These are phyloP conservation scores for Firmiana major DNA, from an alignment of 345 rosid species.

Conservation along the genomic window DNA sequence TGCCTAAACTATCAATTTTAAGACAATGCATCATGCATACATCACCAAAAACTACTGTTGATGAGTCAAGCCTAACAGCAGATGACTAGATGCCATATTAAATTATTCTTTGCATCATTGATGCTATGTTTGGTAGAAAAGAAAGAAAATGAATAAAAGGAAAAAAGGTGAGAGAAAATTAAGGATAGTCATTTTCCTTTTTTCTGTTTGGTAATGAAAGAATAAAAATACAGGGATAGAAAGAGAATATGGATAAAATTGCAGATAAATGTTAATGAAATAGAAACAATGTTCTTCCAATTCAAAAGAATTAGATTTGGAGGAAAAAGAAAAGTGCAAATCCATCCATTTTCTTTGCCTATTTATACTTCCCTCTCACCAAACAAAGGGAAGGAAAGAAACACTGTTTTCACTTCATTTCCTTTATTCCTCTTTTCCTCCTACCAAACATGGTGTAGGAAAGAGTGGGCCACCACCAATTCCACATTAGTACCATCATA, in stretches of 20 bases:
- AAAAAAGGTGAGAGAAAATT: too few relatives aligned
- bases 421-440: not conserved
- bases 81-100: not conserved
- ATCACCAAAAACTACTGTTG: not conserved
- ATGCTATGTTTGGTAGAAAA: not conserved
- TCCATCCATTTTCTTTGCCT: not conserved
- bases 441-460: not conserved
- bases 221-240: not conserved
- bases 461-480: not conserved
- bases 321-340: not conserved
- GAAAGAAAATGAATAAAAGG: not conserved
- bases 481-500: not conserved
- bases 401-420: not conserved
- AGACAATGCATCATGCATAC: not conserved
- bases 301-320: not conserved
- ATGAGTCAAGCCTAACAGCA: not conserved
- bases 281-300: not conserved
- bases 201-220: not conserved
- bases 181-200: too few relatives aligned
- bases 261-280: not conserved
- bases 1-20: slow-evolving; percentile 5
- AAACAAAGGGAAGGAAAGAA: too few relatives aligned
- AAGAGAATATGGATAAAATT: not conserved
- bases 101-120: not conserved
- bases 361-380: too few relatives aligned